Evolutionary conservation across 805 yeast genomes (phyloP), one percentile per base, ranked within the genome.

Genomic region (Candida arabinofermentans): DNA sequence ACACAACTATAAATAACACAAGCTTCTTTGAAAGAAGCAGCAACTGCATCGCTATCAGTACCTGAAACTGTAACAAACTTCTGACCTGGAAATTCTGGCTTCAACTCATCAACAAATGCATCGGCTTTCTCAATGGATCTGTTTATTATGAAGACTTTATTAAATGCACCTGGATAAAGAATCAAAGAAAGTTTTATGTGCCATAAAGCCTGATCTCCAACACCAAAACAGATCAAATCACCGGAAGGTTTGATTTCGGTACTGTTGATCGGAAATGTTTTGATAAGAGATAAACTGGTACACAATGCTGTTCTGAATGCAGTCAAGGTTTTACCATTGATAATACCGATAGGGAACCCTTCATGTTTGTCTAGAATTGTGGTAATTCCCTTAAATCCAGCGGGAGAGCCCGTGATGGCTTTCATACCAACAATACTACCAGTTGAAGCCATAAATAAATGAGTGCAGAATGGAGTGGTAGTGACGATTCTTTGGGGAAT

Each of bases 271-370:
- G 64, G 57, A 32, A 64, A 61, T 13, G 56, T 53, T 43, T 68
- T 70, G 10, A 58, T 61, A 42, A 80, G 53, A 0, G 77, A 75
- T 16, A 79, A 54, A 6, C 73, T 65, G 22, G 78, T 71, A 22
- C 79, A 75, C 41, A 81, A 62, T 0, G 86, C 86, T 3, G 88
- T 81, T 54, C 87, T 67, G 47, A 81, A 79, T 0, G 83, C 87
- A 2, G 87, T 81, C 29, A 80, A 57, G 1, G 79, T 69, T 39
- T 67, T 66, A 2, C 83, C 86, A 50, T 78, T 79, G 27, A 81
- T 54, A 3, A 80, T 62, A 3, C 83, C 86, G 8, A 58, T 37
- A 7, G 78, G 56, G 23, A 63, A 64, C 2, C 87, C 88, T 21
- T 71, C 71, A 6, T 53, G 47, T 35, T 74, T 72, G 48, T 79